Conservation (phyloP, 208 protist species). For the Leishmania arabica region DNA sequence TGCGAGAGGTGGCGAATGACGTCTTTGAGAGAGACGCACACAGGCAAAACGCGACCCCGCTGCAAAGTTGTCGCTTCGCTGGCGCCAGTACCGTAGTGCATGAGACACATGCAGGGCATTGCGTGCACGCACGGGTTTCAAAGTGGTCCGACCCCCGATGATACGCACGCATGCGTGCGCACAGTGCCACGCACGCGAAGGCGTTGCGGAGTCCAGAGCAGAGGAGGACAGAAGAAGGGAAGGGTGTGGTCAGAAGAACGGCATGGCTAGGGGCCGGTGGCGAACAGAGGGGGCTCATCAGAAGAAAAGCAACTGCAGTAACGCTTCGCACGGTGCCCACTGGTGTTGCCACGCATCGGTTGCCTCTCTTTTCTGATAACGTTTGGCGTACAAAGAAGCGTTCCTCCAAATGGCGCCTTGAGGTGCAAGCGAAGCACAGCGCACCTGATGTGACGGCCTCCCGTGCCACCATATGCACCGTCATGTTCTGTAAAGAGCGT, state of each 20-base stretch:
- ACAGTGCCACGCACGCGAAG: neutral
- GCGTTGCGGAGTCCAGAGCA: neutral
- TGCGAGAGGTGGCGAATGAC: neutral
- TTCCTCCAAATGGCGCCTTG: neutral
- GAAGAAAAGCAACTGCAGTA: neutral
- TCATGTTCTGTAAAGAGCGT: neutral
- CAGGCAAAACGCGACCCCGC: constrained; percentile 5
- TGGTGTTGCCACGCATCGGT: neutral
- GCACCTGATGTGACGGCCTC: neutral
- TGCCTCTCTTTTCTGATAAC: neutral
- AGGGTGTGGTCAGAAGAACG: neutral
- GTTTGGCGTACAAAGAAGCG: neutral
- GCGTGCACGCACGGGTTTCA: neutral
- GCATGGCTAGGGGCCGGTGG: neutral
- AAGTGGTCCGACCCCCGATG: neutral
- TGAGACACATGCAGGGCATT: neutral
- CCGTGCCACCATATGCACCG: neutral
- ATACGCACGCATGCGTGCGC: neutral
- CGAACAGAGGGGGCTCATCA: neutral
- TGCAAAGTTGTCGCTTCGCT: constrained; percentile 4
- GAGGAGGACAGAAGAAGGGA: constrained; percentile 9
- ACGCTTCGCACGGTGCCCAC: neutral
- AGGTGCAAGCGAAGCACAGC: neutral
- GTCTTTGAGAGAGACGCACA: neutral
- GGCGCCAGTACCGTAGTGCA: neutral